Percentiles rank a stretch among this genome's conserved stretches.
phyloP scores from a whole-genome alignment of 192 early-diverging fungal species.

The Gaertneriomyces semiglobifer region DNA sequence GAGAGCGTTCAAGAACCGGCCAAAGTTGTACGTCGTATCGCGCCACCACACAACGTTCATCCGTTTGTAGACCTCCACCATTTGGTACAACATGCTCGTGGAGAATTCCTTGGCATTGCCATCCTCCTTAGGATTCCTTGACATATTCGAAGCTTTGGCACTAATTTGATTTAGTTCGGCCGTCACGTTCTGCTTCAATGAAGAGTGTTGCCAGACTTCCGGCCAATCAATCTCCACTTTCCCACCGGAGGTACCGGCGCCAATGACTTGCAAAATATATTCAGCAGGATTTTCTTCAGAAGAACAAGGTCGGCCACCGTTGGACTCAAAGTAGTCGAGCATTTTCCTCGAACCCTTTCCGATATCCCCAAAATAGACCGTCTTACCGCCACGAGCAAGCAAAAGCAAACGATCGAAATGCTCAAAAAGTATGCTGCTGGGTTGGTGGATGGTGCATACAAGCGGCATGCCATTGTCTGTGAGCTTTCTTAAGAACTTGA shows the following conservation, averaged over 20 bases:
- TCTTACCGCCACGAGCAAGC: conserved; percentile 74
- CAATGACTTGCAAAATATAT: conserved; percentile 80
- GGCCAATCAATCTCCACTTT: conserved; percentile 62
- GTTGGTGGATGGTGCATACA: conserved; percentile 87
- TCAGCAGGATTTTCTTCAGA: conserved; percentile 75
- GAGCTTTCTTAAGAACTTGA: conserved; percentile 63
- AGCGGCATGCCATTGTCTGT: conserved; percentile 66
- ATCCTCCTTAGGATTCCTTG: background rate
- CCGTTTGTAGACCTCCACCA: conserved; percentile 44
- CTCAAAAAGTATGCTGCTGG: conserved; percentile 77
- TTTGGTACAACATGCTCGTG: conserved; percentile 49
- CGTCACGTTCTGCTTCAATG: conserved; percentile 40
- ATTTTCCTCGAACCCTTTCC: conserved; percentile 62
- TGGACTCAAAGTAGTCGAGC: conserved; percentile 69
- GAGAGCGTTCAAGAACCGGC: conserved; percentile 32
- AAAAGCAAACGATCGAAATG: conserved; percentile 80
- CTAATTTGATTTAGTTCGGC: conserved; percentile 57
- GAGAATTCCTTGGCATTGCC: conserved; percentile 24
- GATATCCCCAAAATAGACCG: conserved; percentile 81
- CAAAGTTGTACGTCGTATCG: conserved; percentile 71
- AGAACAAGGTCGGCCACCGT: conserved; percentile 66
- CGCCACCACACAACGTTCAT: conserved; percentile 68
- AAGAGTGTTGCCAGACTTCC: conserved; percentile 64
- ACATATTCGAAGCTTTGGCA: background rate
- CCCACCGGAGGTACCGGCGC: conserved; percentile 49